Percentiles rank a stretch among this genome's conserved stretches.
Evolutionary conservation across 768 basidiomycete genomes (phyloP).

Genomic region (Tulasnella sp.): DNA sequence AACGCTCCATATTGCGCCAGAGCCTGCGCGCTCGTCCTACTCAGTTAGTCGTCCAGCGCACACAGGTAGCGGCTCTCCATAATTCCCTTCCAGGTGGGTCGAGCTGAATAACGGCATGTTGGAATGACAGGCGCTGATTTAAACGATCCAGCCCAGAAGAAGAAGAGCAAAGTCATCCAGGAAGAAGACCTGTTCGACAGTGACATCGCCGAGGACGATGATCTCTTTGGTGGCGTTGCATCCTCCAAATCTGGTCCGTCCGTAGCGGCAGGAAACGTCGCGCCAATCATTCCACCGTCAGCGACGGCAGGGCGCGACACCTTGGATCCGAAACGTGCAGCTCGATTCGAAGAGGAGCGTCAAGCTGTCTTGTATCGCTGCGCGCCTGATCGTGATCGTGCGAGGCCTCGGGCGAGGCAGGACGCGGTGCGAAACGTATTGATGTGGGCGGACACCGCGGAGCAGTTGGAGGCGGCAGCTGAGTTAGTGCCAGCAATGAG

Average conservation of each 20-base stretch:
- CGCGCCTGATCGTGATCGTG: neutral
- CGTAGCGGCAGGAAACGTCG: neutral
- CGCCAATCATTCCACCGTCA: neutral
- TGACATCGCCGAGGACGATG: neutral
- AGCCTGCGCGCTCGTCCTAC: neutral
- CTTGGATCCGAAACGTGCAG: neutral
- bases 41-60: neutral
- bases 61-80: neutral
- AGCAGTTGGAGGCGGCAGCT: neutral
- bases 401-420: neutral
- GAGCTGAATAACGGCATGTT: too few relatives aligned
- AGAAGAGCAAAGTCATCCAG: constrained; percentile 1
- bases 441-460: neutral
- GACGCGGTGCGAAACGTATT: neutral
- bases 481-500: neutral
- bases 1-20: neutral
- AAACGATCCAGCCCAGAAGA: neutral
- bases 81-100: neutral
- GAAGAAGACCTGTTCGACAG: neutral
- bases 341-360: neutral
- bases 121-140: neutral
- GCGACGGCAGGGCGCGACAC: neutral
- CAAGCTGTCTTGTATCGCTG: neutral
- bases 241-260: neutral
- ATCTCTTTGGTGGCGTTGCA: neutral